Base-by-base conservation (phyloP, 2,329 filamentous ascomycete genomes). In the Fusarium nisikadoi region DNA sequence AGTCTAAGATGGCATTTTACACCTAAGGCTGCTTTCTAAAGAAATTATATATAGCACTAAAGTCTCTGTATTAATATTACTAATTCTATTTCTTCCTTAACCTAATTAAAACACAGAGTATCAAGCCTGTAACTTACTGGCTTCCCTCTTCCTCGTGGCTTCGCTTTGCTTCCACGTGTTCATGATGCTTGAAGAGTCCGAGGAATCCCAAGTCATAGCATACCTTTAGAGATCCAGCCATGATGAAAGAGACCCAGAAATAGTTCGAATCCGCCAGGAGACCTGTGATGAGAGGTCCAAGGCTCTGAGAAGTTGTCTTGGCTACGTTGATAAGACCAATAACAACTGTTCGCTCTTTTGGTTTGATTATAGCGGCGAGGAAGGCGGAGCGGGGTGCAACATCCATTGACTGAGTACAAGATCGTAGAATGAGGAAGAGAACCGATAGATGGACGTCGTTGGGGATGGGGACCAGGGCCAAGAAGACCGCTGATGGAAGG, bases 241-340 rank as follows among this genome's bases (percentile, higher is more conserved):
- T 78, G 0, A 90, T 83, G 75, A 93, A 92, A 0, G 88, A 86
- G 4, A 90, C 83, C 83, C 91, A 90, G 75, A 92, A 91, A 13
- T 86, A 78, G 6, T 85, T 81, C 4, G 82, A 81, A 3, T 85
- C 85, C 0, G 89, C 89, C 47, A 94, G 76, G 0, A 89, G 75
- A n/a, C 92, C 92, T 0, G 91, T 92, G 23, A 92, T 82, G 0
- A 89, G 78, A 0, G 91, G 90, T 0, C 91, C 92, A 3, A 88
- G 76, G 63, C 88, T 91, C 77, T 91, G 88, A 9, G 86, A 85
- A 10, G 86, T 82, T 0, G 91, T 94, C 80, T 92, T 93, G 33
- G 91, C 87, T 2, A 92, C 88, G 70, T 93, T 93, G 7, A 93
- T 84, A 0, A 90, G 83, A 0, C 92, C 92, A 88, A 94, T 91